phyloP scores from a whole-genome alignment of 2,329 filamentous ascomycete species.

The Talaromyces sp. region DNA sequence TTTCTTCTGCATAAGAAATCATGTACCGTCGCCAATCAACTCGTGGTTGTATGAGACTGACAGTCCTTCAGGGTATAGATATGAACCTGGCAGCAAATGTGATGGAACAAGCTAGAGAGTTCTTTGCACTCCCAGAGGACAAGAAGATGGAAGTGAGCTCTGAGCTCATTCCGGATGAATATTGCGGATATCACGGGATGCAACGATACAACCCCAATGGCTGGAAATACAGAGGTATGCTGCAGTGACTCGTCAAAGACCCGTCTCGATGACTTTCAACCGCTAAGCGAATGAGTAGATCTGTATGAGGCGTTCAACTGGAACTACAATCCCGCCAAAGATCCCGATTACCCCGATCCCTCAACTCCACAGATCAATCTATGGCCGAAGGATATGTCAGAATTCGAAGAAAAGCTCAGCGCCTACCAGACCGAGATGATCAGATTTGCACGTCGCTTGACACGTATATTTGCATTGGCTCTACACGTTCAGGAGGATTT shows the following conservation, averaged over 20 bases:
- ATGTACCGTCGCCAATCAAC: not conserved
- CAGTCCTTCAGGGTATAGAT: not conserved
- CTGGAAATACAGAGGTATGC: slow-evolving; percentile 12
- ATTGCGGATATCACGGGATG: slow-evolving; percentile 12
- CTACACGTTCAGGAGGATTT: slow-evolving; percentile 40
- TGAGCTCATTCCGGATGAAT: slow-evolving; percentile 7
- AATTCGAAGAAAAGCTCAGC: slow-evolving; percentile 9
- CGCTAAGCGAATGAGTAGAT: not conserved
- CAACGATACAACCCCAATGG: slow-evolving; percentile 12
- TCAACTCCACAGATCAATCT: slow-evolving; percentile 11
- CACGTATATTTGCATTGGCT: slow-evolving; percentile 42
- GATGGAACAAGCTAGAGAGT: slow-evolving; percentile 12
- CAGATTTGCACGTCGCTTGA: slow-evolving; percentile 30
- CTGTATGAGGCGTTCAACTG: slow-evolving; percentile 13
- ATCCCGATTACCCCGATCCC: slow-evolving; percentile 9
- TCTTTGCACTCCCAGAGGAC: slow-evolving; percentile 7
- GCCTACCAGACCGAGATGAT: slow-evolving; percentile 10
- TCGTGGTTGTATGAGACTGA: not conserved
- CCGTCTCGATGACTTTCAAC: not conserved
- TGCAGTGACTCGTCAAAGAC: not conserved
- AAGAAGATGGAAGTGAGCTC: slow-evolving; percentile 15
- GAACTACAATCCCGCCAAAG: slow-evolving; percentile 12
- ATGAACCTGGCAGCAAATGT: slow-evolving; percentile 1
- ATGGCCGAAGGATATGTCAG: slow-evolving; percentile 8
- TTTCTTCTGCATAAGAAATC: slow-evolving; percentile 12